Evolutionary conservation across 2,329 filamentous ascomycete species (phyloP).

Genomic region (Curvularia sp.): DNA sequence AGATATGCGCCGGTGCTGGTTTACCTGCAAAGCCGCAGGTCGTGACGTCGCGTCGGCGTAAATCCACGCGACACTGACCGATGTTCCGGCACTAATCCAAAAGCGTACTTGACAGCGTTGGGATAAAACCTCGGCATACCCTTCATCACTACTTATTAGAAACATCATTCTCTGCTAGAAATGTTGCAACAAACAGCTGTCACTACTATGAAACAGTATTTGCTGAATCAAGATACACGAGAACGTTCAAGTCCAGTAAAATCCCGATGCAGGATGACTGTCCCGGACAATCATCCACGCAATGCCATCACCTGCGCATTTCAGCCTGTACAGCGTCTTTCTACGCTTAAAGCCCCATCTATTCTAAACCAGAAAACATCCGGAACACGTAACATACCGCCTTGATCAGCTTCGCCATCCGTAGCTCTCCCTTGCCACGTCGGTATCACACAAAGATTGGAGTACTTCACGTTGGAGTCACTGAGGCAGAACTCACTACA

Average conservation of each 20-base stretch:
- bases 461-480: background rate
- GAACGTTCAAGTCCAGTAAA: background rate
- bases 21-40: constrained; percentile 12
- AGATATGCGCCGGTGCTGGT: constrained; percentile 11
- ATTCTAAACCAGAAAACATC: background rate
- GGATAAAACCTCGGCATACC: constrained; percentile 7
- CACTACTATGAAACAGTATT: background rate
- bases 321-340: background rate
- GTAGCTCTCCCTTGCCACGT: background rate
- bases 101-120: constrained; percentile 4
- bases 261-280: background rate
- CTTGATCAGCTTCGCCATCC: no score
- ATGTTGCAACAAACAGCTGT: background rate
- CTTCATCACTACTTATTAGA: background rate
- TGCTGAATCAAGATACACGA: background rate
- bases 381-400: background rate
- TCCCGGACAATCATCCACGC: background rate
- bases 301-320: background rate
- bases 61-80: constrained; percentile 28
- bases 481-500: background rate
- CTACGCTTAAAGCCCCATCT: background rate
- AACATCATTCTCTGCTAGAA: background rate
- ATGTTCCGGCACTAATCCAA: constrained; percentile 4
- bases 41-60: constrained; percentile 36
- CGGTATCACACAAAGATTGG: background rate